Conservation (phyloP, 495 filamentous ascomycete genomes). For the Elasticomyces elasticus region DNA sequence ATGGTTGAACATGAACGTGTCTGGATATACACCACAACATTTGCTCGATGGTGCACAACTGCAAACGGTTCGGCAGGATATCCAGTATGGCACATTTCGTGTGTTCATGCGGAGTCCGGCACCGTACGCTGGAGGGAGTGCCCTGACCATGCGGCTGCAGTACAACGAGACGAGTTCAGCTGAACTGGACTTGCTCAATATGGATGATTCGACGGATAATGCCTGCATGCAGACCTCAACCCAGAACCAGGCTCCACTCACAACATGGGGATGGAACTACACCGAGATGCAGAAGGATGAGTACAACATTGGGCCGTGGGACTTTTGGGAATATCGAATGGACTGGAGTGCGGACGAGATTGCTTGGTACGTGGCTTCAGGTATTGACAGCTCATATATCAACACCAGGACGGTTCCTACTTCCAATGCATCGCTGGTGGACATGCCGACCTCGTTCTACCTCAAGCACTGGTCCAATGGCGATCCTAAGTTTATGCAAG, state of each 20-base stretch:
- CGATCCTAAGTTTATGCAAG: constrained; percentile 28
- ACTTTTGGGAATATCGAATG: constrained; percentile 32
- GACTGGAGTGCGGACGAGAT: constrained; percentile 34
- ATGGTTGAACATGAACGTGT: constrained; percentile 17
- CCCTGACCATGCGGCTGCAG: constrained; percentile 32
- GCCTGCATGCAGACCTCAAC: constrained; percentile 34
- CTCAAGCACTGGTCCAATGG: constrained; percentile 37
- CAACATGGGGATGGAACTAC: constrained; percentile 27
- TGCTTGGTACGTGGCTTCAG: constrained; percentile 27
- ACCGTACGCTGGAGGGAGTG: constrained; percentile 24
- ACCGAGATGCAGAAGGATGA: constrained; percentile 18
- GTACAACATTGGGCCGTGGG: constrained; percentile 25
- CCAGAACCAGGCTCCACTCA: constrained; percentile 26
- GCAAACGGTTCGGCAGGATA: constrained; percentile 30
- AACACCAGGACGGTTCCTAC: constrained; percentile 21
- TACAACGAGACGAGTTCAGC: constrained; percentile 32
- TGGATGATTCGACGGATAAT: constrained; percentile 17
- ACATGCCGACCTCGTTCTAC: constrained; percentile 28
- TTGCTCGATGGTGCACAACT: constrained; percentile 30
- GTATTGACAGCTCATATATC: background rate
- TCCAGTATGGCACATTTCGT: constrained; percentile 35
- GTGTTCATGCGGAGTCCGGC: constrained; percentile 25
- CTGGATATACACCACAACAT: constrained; percentile 20
- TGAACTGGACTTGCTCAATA: constrained; percentile 33
- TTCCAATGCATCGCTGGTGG: constrained; percentile 4